A percentile compares a stretch with the other conserved stretches of the same genome.
Conservation (phyloP, 2,329 filamentous ascomycete species). For the Colletotrichum simmondsii region DNA sequence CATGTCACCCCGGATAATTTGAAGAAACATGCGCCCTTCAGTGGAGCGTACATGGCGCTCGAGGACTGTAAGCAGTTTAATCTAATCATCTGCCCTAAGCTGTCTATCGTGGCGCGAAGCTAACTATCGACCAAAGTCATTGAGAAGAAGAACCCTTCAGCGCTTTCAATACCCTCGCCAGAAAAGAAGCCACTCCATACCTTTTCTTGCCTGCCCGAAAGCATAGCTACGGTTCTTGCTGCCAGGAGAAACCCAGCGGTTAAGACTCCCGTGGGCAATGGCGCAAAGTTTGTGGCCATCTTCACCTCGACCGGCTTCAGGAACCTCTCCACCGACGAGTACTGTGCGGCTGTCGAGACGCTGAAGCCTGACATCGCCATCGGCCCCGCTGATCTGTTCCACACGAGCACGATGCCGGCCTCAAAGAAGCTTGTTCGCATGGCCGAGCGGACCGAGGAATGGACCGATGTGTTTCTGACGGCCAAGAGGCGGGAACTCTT, state of each 20-base stretch:
- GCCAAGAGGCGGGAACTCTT: constrained; percentile 47
- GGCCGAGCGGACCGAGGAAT: constrained; percentile 85
- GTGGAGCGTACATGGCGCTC: constrained; percentile 81
- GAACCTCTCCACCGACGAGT: constrained; percentile 75
- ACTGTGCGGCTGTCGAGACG: constrained; percentile 70
- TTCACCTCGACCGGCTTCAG: constrained; percentile 90
- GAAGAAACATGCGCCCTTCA: constrained; percentile 70
- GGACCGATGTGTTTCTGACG: constrained; percentile 76
- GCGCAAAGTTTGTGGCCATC: constrained; percentile 77
- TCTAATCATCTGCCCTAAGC: constrained; percentile 13
- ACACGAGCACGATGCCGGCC: constrained; percentile 62
- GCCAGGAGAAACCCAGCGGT: constrained; percentile 84
- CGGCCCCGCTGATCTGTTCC: constrained; percentile 77
- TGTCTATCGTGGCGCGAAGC: not conserved
- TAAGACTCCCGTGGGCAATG: constrained; percentile 75
- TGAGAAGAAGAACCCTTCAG: constrained; percentile 62
- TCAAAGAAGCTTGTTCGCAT: constrained; percentile 84
- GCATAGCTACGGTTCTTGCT: constrained; percentile 76
- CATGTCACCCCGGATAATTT: constrained; percentile 91
- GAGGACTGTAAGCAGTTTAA: constrained; percentile 84
- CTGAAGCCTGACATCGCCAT: constrained; percentile 85
- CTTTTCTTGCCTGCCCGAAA: constrained; percentile 79
- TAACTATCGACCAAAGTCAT: constrained; percentile 55
- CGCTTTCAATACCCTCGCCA: constrained; percentile 46
- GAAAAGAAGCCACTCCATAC: constrained; percentile 72